A percentile compares a stretch with the other conserved stretches of the same genome.
Conservation (phyloP, 208 protist genomes). For the Blechomonas ayalai region DNA sequence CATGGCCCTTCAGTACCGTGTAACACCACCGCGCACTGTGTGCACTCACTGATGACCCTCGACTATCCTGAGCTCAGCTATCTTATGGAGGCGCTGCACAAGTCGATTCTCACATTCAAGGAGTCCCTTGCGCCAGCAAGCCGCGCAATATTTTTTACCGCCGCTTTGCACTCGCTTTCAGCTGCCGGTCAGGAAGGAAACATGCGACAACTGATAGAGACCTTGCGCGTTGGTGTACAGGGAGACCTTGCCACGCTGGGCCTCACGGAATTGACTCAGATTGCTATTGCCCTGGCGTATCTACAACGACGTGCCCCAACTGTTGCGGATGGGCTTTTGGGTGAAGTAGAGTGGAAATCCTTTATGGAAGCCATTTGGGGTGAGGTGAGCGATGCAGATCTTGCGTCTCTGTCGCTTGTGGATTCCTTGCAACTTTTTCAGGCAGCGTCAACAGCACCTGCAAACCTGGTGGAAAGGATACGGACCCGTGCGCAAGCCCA, state of each 20-base stretch:
- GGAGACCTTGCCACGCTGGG: constrained; percentile 13
- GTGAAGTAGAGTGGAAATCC: constrained; percentile 5
- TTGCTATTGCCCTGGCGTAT: constrained; percentile 14
- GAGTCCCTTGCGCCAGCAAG: constrained; percentile 11
- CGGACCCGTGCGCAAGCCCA: too few species aligned
- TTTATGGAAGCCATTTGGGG: constrained; percentile 9
- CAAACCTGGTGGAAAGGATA: constrained; percentile 3
- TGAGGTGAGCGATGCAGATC: constrained; percentile 6
- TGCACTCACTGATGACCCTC: constrained; percentile 15
- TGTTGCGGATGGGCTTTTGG: not conserved
- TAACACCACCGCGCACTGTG: not conserved
- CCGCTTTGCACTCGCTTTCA: constrained; percentile 7
- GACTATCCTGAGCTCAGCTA: constrained; percentile 8
- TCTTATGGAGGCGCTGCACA: constrained; percentile 11
- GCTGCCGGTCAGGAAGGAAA: not conserved
- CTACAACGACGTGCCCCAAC: not conserved
- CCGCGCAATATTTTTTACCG: constrained; percentile 11
- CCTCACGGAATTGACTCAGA: constrained; percentile 14
- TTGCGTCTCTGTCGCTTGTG: constrained; percentile 7
- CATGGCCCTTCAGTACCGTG: constrained; percentile 8
- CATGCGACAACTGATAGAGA: too few species aligned
- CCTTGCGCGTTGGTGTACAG: too few species aligned
- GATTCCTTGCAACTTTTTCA: constrained; percentile 14
- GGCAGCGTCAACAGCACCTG: constrained; percentile 6
- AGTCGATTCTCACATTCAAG: not conserved